Evolutionary conservation across 192 early-diverging fungal species (phyloP).

Genomic region (Podila minutissima): DNA sequence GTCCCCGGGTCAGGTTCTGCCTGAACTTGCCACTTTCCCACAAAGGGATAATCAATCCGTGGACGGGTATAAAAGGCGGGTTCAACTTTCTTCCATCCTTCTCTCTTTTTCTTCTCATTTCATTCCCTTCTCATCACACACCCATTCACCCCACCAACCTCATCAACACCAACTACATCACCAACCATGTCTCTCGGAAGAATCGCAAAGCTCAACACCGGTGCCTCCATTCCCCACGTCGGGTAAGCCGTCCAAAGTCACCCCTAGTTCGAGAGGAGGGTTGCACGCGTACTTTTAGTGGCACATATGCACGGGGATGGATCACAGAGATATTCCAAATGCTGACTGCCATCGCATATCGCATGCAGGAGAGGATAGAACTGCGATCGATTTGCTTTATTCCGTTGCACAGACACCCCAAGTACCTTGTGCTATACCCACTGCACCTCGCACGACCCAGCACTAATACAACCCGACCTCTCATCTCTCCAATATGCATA

Average conservation of each 20-base stretch:
- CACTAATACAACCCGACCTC: not conserved
- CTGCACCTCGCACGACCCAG: not conserved
- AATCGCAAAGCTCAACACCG: conserved; percentile 68
- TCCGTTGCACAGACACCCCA: too few species aligned
- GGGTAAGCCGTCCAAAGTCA: conserved; percentile 48
- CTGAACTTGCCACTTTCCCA: not conserved
- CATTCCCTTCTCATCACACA: not conserved
- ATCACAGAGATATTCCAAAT: too few species aligned
- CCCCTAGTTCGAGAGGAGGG: too few species aligned
- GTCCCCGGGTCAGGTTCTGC: not conserved
- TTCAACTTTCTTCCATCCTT: not conserved
- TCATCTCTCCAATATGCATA: not conserved
- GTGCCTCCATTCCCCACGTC: conserved; percentile 69
- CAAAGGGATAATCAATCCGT: not conserved
- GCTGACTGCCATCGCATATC: too few species aligned
- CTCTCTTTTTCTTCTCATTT: not conserved
- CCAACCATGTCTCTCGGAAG: conserved; percentile 40
- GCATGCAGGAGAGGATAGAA: too few species aligned
- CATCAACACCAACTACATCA: not conserved
- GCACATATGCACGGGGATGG: too few species aligned
- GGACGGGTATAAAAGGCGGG: not conserved
- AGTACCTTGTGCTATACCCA: not conserved
- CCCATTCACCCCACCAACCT: not conserved
- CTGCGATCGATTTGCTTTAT: too few species aligned
- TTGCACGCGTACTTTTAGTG: not conserved